Percentiles rank a stretch among this genome's conserved stretches.
These are phyloP conservation scores for Trametes meyenii DNA, from an alignment of 768 basidiomycete species.

Conservation along the genomic window DNA sequence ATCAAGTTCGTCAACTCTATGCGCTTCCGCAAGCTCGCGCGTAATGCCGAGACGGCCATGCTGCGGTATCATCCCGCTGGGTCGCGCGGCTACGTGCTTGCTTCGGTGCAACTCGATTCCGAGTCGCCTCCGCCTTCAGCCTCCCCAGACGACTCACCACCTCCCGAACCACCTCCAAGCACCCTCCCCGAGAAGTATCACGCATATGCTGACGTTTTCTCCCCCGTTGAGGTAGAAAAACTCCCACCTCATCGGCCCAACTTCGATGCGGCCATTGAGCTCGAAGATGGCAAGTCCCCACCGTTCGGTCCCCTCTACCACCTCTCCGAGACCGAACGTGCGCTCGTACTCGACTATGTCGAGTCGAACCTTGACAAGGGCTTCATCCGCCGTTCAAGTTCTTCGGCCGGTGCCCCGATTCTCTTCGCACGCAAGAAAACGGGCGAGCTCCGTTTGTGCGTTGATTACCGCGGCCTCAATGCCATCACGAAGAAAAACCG, in stretches of 20 bases:
- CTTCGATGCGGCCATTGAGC: conserved; percentile 42
- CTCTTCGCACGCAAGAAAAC: conserved; percentile 35
- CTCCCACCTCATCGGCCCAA: conserved; percentile 36
- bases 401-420: conserved; percentile 31
- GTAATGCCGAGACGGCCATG: too few relatives aligned
- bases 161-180: background rate
- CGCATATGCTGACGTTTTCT: conserved; percentile 35
- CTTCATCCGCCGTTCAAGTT: conserved; percentile 35
- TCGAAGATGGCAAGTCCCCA: conserved; percentile 33
- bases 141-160: background rate
- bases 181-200: conserved; percentile 26
- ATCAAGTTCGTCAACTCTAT: too few relatives aligned
- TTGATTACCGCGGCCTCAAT: conserved; percentile 38
- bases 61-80: conserved; percentile 1
- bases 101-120: background rate
- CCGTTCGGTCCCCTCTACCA: conserved; percentile 40
- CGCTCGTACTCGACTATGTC: conserved; percentile 39
- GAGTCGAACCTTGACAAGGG: conserved; percentile 39
- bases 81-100: conserved; percentile 1
- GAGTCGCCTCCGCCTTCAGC: background rate
- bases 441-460: conserved; percentile 30
- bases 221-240: conserved; percentile 28
- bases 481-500: conserved; percentile 37
- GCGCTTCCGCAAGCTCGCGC: too few relatives aligned
- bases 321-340: conserved; percentile 36